Conservation (phyloP, 1,139 yeast genomes). For the Protomyces macrosporus region DNA sequence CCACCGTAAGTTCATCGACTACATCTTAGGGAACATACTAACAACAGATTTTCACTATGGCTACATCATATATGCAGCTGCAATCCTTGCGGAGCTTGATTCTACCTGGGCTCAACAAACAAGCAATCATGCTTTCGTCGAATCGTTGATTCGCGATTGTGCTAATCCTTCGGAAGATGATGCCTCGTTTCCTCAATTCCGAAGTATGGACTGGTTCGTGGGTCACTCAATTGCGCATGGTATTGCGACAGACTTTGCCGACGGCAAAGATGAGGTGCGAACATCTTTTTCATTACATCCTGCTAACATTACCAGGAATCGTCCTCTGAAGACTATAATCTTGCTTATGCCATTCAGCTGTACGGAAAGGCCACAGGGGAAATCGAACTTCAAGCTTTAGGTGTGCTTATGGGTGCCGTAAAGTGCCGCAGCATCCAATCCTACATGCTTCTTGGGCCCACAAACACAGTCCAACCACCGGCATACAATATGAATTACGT, state of each 20-base stretch:
- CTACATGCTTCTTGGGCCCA: slow-evolving; percentile 55
- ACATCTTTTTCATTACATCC: too few species aligned
- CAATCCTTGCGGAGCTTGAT: slow-evolving; percentile 64
- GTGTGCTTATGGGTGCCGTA: slow-evolving; percentile 65
- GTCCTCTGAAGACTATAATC: slow-evolving; percentile 58
- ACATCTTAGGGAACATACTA: slow-evolving; percentile 34
- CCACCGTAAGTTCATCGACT: slow-evolving; percentile 17
- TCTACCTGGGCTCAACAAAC: slow-evolving; percentile 49
- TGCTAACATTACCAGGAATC: slow-evolving; percentile 62
- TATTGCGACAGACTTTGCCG: slow-evolving; percentile 46
- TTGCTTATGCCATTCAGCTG: slow-evolving; percentile 74
- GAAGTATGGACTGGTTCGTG: slow-evolving; percentile 72
- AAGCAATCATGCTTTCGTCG: slow-evolving; percentile 58
- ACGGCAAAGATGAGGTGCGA: slow-evolving; percentile 51
- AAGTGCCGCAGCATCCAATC: slow-evolving; percentile 55
- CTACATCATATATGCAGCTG: slow-evolving; percentile 71
- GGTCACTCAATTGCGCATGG: slow-evolving; percentile 89
- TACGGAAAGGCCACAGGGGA: slow-evolving; percentile 75
- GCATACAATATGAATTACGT: slow-evolving; percentile 58
- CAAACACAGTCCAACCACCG: slow-evolving; percentile 57
- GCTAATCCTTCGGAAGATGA: slow-evolving; percentile 65
- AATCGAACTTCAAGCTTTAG: slow-evolving; percentile 61
- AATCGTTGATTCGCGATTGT: slow-evolving; percentile 62
- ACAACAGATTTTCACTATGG: slow-evolving; percentile 62
- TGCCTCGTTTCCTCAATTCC: slow-evolving; percentile 64